Conservation (phyloP, 192 early-diverging fungal species). For the Linnemannia zychae region DNA sequence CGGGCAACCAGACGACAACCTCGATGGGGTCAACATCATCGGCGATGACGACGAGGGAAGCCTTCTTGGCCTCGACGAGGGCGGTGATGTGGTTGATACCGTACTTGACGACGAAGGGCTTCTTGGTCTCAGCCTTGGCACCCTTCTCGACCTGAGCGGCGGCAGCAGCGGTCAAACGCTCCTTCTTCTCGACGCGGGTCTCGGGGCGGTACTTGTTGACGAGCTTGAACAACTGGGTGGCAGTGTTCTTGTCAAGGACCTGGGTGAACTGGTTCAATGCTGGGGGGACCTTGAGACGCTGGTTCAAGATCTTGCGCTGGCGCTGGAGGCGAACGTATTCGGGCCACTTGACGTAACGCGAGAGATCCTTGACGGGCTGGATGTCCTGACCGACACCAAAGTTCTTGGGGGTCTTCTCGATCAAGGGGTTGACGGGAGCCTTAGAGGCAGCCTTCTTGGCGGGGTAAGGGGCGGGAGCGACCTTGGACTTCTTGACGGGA, state of each 20-base stretch:
- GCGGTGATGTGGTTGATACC: slow-evolving; percentile 99
- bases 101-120: slow-evolving; percentile 98
- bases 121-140: slow-evolving; percentile 86
- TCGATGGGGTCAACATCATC: slow-evolving; percentile 99
- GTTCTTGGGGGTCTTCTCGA: slow-evolving; percentile 94
- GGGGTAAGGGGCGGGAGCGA: slow-evolving; percentile 90
- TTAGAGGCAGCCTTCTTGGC: slow-evolving; percentile 80
- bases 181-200: slow-evolving; percentile 96
- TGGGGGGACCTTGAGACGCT: slow-evolving; percentile 99
- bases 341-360: slow-evolving; percentile 99
- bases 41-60: slow-evolving; percentile 98
- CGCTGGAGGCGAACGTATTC: slow-evolving; percentile 99
- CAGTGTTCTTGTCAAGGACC: slow-evolving; percentile 98
- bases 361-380: slow-evolving; percentile 95
- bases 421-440: slow-evolving; percentile 84
- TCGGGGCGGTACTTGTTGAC: slow-evolving; percentile 99
- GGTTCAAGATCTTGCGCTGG: slow-evolving; percentile 96
- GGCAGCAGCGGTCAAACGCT: slow-evolving; percentile 90
- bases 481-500: slow-evolving; percentile 82
- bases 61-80: slow-evolving; percentile 99
- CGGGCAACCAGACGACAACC: slow-evolving; percentile 98
- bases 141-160: slow-evolving; percentile 91
- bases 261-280: slow-evolving; percentile 99
- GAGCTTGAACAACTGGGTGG: slow-evolving; percentile 98
- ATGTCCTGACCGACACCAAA: slow-evolving; percentile 98